phyloP scores from a whole-genome alignment of 768 basidiomycete species.

The Aureoboletus auriporus region DNA sequence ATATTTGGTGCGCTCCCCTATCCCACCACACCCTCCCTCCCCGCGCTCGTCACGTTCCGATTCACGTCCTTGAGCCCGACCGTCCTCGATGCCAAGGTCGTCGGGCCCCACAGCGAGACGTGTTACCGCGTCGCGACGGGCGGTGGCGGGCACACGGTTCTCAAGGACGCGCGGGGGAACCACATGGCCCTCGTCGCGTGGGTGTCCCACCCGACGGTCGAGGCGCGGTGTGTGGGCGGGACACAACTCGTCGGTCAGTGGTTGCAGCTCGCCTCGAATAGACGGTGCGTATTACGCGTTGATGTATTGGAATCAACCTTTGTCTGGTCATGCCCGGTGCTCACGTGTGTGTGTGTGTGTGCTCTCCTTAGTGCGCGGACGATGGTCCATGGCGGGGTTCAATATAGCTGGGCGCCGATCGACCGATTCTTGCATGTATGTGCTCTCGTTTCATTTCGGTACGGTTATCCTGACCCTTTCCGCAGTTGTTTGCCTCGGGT shows the following conservation, averaged over 20 bases:
- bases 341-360: too few species aligned
- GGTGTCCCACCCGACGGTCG: slow-evolving; percentile 45
- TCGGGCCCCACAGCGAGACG: slow-evolving; percentile 47
- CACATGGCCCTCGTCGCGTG: slow-evolving; percentile 58
- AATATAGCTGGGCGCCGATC: slow-evolving; percentile 55
- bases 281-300: slow-evolving; percentile 29
- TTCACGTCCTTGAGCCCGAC: slow-evolving; percentile 50
- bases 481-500: slow-evolving; percentile 45
- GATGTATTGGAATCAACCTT: too few species aligned
- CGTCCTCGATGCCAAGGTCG: slow-evolving; percentile 51
- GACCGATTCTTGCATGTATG: slow-evolving; percentile 52
- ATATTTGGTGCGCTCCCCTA: slow-evolving; percentile 64
- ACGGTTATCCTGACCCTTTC: not conserved
- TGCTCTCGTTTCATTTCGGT: not conserved
- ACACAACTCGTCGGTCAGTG: slow-evolving; percentile 51
- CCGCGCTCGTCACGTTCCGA: slow-evolving; percentile 39
- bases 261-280: slow-evolving; percentile 50
- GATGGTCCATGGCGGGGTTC: slow-evolving; percentile 48
- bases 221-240: slow-evolving; percentile 46
- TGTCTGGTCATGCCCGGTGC: too few species aligned
- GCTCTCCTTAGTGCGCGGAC: slow-evolving; percentile 23
- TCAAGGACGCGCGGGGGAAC: slow-evolving; percentile 46
- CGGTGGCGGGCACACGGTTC: slow-evolving; percentile 49
- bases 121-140: slow-evolving; percentile 51
- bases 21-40: slow-evolving; percentile 30